Evolutionary conservation across 228 moss, liverwort and hornwort species (phyloP).

Genomic region (Sphagnum magellanicum): DNA sequence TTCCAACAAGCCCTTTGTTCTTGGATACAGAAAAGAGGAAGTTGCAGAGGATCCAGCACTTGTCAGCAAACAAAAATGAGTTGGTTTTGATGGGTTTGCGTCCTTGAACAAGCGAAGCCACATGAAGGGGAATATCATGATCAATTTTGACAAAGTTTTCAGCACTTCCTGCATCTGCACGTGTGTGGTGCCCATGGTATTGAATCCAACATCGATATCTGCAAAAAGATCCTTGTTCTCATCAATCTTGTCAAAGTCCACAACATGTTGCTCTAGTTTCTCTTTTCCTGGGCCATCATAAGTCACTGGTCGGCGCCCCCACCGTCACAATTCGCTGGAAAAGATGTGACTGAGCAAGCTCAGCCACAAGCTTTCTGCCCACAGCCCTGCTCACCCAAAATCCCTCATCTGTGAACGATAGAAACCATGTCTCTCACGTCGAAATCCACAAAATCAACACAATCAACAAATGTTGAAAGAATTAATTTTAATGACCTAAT

Average conservation of each 20-base stretch:
- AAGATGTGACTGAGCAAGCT: constrained; percentile 40
- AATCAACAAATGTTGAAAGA: no score
- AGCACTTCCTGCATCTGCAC: constrained; percentile 32
- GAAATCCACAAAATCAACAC: background rate
- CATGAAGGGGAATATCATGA: constrained; percentile 38
- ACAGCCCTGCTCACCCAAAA: constrained; percentile 7
- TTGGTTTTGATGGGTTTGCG: constrained; percentile 32
- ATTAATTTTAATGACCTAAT: no score
- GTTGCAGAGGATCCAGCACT: constrained; percentile 19
- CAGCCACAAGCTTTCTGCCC: constrained; percentile 54
- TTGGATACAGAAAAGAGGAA: constrained; percentile 35
- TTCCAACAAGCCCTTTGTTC: constrained; percentile 46
- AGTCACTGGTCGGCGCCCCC: no score
- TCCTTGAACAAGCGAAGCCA: constrained; percentile 49
- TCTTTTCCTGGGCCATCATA: constrained; percentile 57
- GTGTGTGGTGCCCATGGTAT: constrained; percentile 46
- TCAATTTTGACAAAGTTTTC: constrained; percentile 52
- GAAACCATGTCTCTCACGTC: background rate
- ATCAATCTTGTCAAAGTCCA: constrained; percentile 48
- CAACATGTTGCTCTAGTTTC: constrained; percentile 51
- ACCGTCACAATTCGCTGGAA: no score
- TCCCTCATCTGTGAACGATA: background rate
- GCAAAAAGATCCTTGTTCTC: constrained; percentile 36
- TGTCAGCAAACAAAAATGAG: constrained; percentile 30
- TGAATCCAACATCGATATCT: constrained; percentile 49